Percentiles rank a stretch among this genome's conserved stretches.
phyloP scores from a whole-genome alignment of 352 stramenopile genomes.

The Globisporangium camurandrum region DNA sequence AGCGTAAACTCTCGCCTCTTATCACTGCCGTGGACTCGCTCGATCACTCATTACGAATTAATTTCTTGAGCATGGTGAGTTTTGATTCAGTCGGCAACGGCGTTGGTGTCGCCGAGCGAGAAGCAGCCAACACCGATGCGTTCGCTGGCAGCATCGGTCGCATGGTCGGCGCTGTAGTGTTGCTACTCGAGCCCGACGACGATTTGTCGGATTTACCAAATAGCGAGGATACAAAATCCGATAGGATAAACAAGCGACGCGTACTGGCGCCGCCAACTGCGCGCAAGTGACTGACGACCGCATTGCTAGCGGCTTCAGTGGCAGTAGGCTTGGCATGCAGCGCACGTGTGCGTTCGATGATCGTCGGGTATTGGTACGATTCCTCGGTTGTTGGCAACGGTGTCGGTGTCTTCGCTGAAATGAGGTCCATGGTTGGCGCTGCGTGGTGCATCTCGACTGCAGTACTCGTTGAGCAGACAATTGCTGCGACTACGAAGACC shows the following conservation, averaged over 20 bases:
- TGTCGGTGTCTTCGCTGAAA: too few relatives aligned
- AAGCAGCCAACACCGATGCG: slow-evolving; percentile 23
- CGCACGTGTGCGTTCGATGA: neutral
- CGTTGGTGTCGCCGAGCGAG: slow-evolving; percentile 13
- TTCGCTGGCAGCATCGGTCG: slow-evolving; percentile 19
- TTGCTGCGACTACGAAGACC: neutral
- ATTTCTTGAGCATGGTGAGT: neutral
- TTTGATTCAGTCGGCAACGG: neutral
- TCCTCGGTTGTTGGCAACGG: neutral
- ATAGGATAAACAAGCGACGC: slow-evolving; percentile 6
- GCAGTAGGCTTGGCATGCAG: neutral
- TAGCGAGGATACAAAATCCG: neutral
- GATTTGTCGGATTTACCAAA: neutral
- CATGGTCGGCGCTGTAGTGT: slow-evolving; percentile 2
- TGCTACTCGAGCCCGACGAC: neutral
- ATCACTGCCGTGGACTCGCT: neutral
- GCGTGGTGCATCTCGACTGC: neutral
- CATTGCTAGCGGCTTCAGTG: neutral
- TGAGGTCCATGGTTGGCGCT: neutral
- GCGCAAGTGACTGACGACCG: too few relatives aligned
- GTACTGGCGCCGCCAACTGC: too few relatives aligned
- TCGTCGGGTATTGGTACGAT: neutral
- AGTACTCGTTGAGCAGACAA: neutral
- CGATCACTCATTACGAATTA: neutral
- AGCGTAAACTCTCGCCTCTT: too few relatives aligned